Percentiles rank a stretch among this genome's conserved stretches.
These are phyloP conservation scores for Pulveroboletus sp. DNA, from an alignment of 768 basidiomycete genomes.

Conservation along the genomic window DNA sequence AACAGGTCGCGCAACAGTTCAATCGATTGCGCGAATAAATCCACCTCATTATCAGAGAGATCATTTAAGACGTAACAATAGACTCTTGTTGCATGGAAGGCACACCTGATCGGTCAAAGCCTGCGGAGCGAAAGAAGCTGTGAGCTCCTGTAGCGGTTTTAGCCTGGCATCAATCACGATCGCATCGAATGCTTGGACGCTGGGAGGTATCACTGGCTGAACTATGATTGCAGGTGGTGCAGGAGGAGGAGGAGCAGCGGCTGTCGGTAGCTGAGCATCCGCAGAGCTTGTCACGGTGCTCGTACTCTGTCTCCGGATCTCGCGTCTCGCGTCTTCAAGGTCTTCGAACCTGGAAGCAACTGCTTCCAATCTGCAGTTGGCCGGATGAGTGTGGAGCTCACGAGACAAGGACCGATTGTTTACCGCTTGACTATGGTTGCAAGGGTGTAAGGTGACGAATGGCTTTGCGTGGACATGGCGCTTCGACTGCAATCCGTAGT, in stretches of 20 bases:
- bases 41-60: constrained; percentile 44
- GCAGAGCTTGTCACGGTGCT: constrained; percentile 29
- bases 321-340: constrained; percentile 52
- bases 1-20: constrained; percentile 65
- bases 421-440: constrained; percentile 83
- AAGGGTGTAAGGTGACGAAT: constrained; percentile 60
- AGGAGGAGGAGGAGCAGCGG: constrained; percentile 30
- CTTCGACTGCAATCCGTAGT: background rate
- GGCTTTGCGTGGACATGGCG: constrained; percentile 33
- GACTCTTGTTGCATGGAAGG: constrained; percentile 1
- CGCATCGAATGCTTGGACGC: constrained; percentile 70
- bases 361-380: constrained; percentile 71
- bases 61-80: constrained; percentile 2
- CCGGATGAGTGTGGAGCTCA: background rate
- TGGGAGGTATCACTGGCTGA: constrained; percentile 46
- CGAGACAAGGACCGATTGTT: constrained; percentile 14
- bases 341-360: constrained; percentile 94
- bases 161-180: constrained; percentile 69
- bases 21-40: constrained; percentile 63
- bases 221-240: constrained; percentile 35
- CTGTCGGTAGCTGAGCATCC: constrained; percentile 23
- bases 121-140: constrained; percentile 63
- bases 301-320: constrained; percentile 24
- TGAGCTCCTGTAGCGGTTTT: constrained; percentile 68
- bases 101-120: constrained; percentile 75